Base-by-base conservation (phyloP, 1,139 yeast species). In the Magnusiomyces ingens region DNA sequence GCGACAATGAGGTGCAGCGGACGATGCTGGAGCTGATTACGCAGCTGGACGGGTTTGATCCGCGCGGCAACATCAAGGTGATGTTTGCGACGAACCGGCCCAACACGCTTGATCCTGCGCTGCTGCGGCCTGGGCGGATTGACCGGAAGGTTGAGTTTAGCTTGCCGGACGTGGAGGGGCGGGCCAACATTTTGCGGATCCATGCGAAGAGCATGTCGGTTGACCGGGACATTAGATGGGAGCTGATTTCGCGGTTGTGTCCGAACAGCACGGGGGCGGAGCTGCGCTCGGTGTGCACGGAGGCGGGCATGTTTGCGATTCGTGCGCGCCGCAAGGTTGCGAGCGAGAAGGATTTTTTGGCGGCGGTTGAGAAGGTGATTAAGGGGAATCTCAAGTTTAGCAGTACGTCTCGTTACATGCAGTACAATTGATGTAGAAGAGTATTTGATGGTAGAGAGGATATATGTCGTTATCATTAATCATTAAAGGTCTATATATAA, bases 41-140 rank as follows among this genome's bases (percentile, higher is more conserved):
- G 44, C 99, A 93, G 71, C 77, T 93, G 65, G 99, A 93, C 71
- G 99, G 99, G 55, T 93, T 93, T 70, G 99, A 93, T 67, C 95
- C 99, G 57, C 84, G 98, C 72, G 98, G 98, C 66, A 93, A 93
- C 71, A 93, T 93, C 71, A 93, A 93, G 75, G 99, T 93, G 54
- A 93, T 93, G 98, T 93, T 93, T 74, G 99, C 99, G 48, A 93
- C 99, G 19, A 93, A 94, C 73, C 80, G 99, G 76, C 96, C 97
- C 42, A 96, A 93, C 69, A 93, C 98, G 1, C 80, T 93, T 64
- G 99, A 93, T 72, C 99, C 99, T 13, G 99, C 99, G 2, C 76
- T 93, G 65, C 78, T 93, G 65, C 86, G 99, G 76, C 99, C 99
- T 2, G 99, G 99, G 61, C 86, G 99, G 78, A 84, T 93, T 71